A percentile compares a stretch with the other conserved stretches of the same genome.
Evolutionary conservation across 1,139 yeast species (phyloP).

Genomic region (Kodamaea ohmeri): DNA sequence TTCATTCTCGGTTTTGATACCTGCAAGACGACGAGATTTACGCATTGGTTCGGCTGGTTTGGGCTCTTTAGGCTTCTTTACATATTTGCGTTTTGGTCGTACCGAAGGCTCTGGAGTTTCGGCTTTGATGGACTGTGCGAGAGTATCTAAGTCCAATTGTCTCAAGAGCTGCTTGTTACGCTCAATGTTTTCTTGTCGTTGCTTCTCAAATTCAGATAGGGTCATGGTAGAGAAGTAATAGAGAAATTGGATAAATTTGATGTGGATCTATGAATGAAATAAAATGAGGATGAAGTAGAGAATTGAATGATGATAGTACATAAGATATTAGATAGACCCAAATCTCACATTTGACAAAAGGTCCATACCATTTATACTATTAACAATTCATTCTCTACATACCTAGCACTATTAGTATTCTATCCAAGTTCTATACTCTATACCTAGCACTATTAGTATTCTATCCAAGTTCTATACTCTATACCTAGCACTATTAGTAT

Average conservation of each 20-base stretch:
- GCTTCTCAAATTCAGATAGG: slow-evolving; percentile 65
- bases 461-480: no score
- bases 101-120: slow-evolving; percentile 23
- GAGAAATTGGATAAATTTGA: neutral
- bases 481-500: no score
- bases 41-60: slow-evolving; percentile 45
- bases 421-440: no score
- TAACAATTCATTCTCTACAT: no score
- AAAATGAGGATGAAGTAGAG: no score
- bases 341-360: no score
- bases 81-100: slow-evolving; percentile 22
- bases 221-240: slow-evolving; percentile 16
- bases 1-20: slow-evolving; percentile 46
- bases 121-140: slow-evolving; percentile 29
- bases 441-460: no score
- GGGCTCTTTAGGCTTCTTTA: slow-evolving; percentile 23
- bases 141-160: slow-evolving; percentile 36
- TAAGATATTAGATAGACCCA: no score
- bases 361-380: no score
- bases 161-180: slow-evolving; percentile 41
- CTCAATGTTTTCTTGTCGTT: slow-evolving; percentile 55
- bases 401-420: no score
- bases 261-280: no score
- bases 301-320: neutral
- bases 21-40: slow-evolving; percentile 66